A percentile compares a stretch with the other conserved stretches of the same genome.
Evolutionary conservation across 768 basidiomycete genomes (phyloP).

Genomic region (Leccinum variicolor): DNA sequence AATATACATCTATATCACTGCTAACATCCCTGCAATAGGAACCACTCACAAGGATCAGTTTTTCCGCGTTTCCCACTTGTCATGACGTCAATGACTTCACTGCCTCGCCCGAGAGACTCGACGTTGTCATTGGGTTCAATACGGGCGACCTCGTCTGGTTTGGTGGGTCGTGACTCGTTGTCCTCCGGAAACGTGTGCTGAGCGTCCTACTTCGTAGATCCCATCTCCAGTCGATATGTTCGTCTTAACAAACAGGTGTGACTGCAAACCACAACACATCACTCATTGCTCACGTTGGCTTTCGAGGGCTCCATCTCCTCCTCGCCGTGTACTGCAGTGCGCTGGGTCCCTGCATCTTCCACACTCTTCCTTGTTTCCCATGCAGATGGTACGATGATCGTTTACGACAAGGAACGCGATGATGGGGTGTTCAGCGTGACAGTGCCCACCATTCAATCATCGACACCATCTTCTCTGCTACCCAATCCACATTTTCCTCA

Average conservation of each 20-base stretch:
- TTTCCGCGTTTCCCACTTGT: slow-evolving; percentile 85
- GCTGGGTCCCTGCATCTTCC: slow-evolving; percentile 80
- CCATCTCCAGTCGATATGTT: slow-evolving; percentile 74
- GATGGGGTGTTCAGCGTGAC: slow-evolving; percentile 73
- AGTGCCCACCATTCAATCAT: slow-evolving; percentile 39
- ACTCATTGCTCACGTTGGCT: slow-evolving; percentile 9
- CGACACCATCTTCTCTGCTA: slow-evolving; percentile 27
- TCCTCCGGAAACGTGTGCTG: slow-evolving; percentile 4
- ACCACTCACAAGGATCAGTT: slow-evolving; percentile 78
- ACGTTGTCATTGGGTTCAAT: slow-evolving; percentile 87
- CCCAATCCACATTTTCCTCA: slow-evolving; percentile 27
- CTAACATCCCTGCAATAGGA: slow-evolving; percentile 53
- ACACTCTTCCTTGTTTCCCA: slow-evolving; percentile 85
- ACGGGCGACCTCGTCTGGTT: slow-evolving; percentile 98
- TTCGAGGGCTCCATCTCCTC: slow-evolving; percentile 69
- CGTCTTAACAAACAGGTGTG: slow-evolving; percentile 83
- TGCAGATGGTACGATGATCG: slow-evolving; percentile 83
- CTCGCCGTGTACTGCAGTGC: slow-evolving; percentile 84
- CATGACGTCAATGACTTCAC: slow-evolving; percentile 84
- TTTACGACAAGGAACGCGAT: slow-evolving; percentile 89
- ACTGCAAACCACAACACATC: neutral
- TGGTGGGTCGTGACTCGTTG: slow-evolving; percentile 45
- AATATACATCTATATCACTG: neutral
- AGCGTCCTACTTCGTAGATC: slow-evolving; percentile 46
- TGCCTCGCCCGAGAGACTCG: slow-evolving; percentile 72